Percentiles rank a stretch among this genome's conserved stretches.
These are phyloP conservation scores for Cercis canadensis DNA, from an alignment of 306 rosid genomes.

Conservation along the genomic window DNA sequence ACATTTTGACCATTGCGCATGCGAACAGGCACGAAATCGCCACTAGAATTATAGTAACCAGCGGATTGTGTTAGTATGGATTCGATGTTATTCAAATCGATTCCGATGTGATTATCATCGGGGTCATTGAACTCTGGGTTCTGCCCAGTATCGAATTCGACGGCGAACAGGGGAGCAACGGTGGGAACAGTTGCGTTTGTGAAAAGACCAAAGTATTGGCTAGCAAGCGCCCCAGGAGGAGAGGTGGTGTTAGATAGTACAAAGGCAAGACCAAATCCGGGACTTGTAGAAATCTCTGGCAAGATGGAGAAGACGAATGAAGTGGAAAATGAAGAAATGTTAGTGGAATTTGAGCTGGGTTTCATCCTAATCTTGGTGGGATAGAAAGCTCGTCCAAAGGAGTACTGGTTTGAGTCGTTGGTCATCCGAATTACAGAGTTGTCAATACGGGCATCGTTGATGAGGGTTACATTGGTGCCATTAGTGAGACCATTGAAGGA, in stretches of 20 bases:
- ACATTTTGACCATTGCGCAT: slow-evolving; percentile 74
- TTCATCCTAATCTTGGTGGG: slow-evolving; percentile 42
- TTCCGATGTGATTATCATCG: slow-evolving; percentile 78
- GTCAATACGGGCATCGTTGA: slow-evolving; percentile 70
- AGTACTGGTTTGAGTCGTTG: slow-evolving; percentile 67
- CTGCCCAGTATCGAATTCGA: slow-evolving; percentile 82
- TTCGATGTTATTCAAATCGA: slow-evolving; percentile 63
- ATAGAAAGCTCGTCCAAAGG: slow-evolving; percentile 72
- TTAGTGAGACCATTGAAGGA: slow-evolving; percentile 60
- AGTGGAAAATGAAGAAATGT: slow-evolving; percentile 72
- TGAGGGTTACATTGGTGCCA: slow-evolving; percentile 57
- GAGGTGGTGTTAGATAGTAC: slow-evolving; percentile 69
- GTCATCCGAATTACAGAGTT: slow-evolving; percentile 66
- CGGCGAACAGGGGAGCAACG: slow-evolving; percentile 69
- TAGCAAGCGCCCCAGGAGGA: slow-evolving; percentile 71
- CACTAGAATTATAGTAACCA: slow-evolving; percentile 65
- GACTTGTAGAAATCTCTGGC: slow-evolving; percentile 63
- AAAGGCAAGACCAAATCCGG: slow-evolving; percentile 88
- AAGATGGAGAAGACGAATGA: slow-evolving; percentile 82
- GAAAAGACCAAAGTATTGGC: slow-evolving; percentile 92
- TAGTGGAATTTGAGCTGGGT: slow-evolving; percentile 39
- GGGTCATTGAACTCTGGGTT: slow-evolving; percentile 85
- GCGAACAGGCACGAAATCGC: slow-evolving; percentile 56
- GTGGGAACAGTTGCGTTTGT: slow-evolving; percentile 49
- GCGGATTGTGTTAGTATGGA: slow-evolving; percentile 32